These are phyloP conservation scores for Mycosphaerella sp. DNA, from an alignment of 2,329 filamentous ascomycete genomes.

Conservation along the genomic window DNA sequence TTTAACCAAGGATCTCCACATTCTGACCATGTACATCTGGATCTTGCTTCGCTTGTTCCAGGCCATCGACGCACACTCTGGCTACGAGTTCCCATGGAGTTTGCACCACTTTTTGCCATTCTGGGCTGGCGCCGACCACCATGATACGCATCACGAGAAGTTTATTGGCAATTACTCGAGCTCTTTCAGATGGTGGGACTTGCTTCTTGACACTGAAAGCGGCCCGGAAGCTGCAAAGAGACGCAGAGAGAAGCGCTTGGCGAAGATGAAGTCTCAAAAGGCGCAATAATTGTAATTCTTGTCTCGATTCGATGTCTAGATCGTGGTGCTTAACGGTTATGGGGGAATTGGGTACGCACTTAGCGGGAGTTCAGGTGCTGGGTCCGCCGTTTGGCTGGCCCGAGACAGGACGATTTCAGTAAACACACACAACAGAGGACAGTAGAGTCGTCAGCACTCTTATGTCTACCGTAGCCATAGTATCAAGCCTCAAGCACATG, in stretches of 20 bases:
- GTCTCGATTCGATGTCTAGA: background rate
- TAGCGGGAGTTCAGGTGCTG: conserved; percentile 10
- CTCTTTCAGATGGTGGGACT: conserved; percentile 99
- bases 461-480: too few relatives aligned
- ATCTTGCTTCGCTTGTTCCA: conserved; percentile 90
- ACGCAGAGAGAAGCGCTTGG: conserved; percentile 71
- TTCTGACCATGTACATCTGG: conserved; percentile 97
- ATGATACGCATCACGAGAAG: conserved; percentile 95
- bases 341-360: conserved; percentile 10
- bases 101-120: conserved; percentile 92
- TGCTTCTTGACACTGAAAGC: conserved; percentile 84
- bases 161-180: conserved; percentile 98
- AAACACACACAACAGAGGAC: too few relatives aligned
- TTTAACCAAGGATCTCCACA: conserved; percentile 80
- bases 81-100: conserved; percentile 98
- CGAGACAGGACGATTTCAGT: too few relatives aligned
- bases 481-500: too few relatives aligned
- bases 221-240: conserved; percentile 79
- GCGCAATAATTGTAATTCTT: conserved; percentile 1
- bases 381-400: too few relatives aligned
- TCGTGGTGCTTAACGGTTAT: background rate
- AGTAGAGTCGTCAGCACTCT: too few relatives aligned
- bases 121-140: conserved; percentile 96
- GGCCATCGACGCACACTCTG: conserved; percentile 94
- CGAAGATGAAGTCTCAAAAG: conserved; percentile 58